phyloP scores from a whole-genome alignment of 495 filamentous ascomycete species.

The Tuber aestivum region DNA sequence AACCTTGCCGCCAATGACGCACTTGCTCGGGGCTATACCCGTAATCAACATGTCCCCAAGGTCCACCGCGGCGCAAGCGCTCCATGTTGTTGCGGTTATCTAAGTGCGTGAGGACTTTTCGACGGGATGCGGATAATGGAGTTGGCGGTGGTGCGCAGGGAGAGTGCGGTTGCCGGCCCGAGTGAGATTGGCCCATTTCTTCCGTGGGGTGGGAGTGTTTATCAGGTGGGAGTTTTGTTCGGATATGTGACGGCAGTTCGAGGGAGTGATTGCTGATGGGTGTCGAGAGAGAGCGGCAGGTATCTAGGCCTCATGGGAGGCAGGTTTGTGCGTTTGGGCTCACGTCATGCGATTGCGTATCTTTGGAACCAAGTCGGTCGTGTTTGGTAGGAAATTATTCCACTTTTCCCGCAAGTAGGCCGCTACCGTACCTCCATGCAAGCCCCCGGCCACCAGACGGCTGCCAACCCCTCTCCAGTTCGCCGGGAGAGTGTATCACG shows the following conservation, averaged over 20 bases:
- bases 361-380: background rate
- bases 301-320: background rate
- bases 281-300: background rate
- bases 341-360: background rate
- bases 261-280: background rate
- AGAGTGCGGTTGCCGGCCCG: background rate
- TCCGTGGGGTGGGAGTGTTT: background rate
- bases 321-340: background rate
- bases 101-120: background rate
- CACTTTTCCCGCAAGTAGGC: background rate
- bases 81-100: background rate
- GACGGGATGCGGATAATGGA: background rate
- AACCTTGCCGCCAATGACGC: background rate
- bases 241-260: background rate
- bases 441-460: background rate
- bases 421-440: background rate
- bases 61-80: background rate
- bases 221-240: background rate
- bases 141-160: background rate
- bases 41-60: background rate
- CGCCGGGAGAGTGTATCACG: background rate
- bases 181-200: background rate
- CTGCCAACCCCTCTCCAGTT: background rate
- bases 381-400: background rate
- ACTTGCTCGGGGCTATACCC: background rate